Evolutionary conservation across 345 rosid genomes (phyloP), one percentile per base, ranked within the genome.

Genomic region (Laguncularia racemosa): DNA sequence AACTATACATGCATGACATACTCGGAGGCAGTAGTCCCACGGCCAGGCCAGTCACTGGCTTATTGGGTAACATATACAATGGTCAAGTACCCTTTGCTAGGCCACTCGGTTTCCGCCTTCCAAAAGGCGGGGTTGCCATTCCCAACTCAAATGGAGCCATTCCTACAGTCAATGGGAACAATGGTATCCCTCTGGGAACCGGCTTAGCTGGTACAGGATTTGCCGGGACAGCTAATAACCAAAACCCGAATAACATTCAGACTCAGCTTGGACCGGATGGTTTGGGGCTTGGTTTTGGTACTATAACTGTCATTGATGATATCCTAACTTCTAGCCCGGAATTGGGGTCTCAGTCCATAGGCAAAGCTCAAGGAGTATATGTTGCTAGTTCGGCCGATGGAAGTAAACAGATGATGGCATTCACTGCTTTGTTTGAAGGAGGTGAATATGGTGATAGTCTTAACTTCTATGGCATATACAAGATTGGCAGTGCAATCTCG

Each of bases 11-110:
- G 96, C 97, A 89, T 51, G 99, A 93, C 76, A 67, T 89, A 62
- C 90, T 89, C 0, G 97, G 96, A 2, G 99, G 99, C 46, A 74
- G 85, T 69, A 93, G 71, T 59, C 97, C 97, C 2, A 87, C 97
- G 0, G 95, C 97, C 0, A 82, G 97, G 59, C 99, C 96, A 0
- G 63, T 93, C 72, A 91, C 99, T 0, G 99, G 99, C 64, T 66
- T 93, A 76, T 79, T 87, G 17, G 99, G 99, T 15, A 87, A 81
- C 79, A 89, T 93, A n/a, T 93, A 89, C 73, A 82, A 75, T 13
- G 96, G 97, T 16, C 96, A 93, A 59, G 99, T 93, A 44, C 97
- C 99, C 19, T 93, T 87, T 59, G 99, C 99, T 18, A 84, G 75
- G 71, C 88, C 83, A 16, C 59, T 89, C 17, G 99, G 92, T 12